Percentiles rank a stretch among this genome's conserved stretches.
Evolutionary conservation across 495 filamentous ascomycete genomes (phyloP).

Genomic region (Xylaria castorea): DNA sequence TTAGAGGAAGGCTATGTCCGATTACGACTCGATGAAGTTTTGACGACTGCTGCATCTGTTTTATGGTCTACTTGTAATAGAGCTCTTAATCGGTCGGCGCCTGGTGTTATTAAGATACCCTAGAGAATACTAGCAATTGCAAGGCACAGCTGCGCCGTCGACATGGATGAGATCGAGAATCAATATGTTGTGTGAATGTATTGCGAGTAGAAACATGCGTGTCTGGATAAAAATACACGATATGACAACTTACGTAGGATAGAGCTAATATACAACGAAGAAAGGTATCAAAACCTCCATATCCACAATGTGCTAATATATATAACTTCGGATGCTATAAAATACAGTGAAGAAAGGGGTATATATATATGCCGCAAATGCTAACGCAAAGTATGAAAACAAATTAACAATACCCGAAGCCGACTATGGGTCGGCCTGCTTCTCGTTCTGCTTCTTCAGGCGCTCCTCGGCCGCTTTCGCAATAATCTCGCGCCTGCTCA

Average conservation of each 20-base stretch:
- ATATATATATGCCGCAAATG: slow-evolving; percentile 18
- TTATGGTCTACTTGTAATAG: neutral
- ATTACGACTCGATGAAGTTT: slow-evolving; percentile 16
- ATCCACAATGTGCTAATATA: neutral
- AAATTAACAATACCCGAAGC: neutral
- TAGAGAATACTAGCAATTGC: neutral
- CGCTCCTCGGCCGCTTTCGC: slow-evolving; percentile 79
- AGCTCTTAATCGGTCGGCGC: neutral
- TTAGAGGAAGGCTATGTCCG: neutral
- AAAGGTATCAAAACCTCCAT: too few species aligned
- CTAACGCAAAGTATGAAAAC: neutral
- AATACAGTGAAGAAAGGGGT: neutral
- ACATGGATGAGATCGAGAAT: neutral
- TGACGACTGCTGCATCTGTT: neutral
- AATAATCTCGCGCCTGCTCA: slow-evolving; percentile 70
- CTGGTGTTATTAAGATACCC: slow-evolving; percentile 24
- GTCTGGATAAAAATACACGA: neutral
- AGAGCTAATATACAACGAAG: neutral
- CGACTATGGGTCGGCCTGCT: slow-evolving; percentile 45
- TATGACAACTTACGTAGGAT: too few species aligned
- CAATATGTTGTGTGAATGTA: neutral
- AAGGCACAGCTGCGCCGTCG: neutral
- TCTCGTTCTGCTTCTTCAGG: slow-evolving; percentile 61
- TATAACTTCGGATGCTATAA: neutral
- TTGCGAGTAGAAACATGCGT: neutral